phyloP scores from a whole-genome alignment of 23 red algal genomes.

The Gracilaria vermiculophylla region DNA sequence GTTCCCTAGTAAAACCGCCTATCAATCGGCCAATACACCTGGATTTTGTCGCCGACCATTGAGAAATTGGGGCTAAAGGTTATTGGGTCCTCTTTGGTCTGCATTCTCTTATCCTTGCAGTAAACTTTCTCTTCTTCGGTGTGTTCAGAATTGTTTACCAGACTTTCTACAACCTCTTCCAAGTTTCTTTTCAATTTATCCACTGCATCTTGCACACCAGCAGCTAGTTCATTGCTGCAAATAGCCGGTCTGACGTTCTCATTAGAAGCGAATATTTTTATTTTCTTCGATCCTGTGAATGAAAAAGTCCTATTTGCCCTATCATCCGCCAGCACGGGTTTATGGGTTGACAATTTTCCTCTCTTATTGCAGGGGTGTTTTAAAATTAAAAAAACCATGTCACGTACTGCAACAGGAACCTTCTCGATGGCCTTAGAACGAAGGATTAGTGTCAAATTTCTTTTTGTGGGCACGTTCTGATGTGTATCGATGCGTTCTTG shows the following conservation, averaged over 20 bases:
- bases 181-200: neutral
- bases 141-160: neutral
- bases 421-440: slow-evolving; percentile 7
- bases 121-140: neutral
- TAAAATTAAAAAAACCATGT: neutral
- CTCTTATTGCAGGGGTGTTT: neutral
- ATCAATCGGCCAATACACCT: neutral
- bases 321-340: neutral
- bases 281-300: neutral
- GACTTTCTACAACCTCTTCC: neutral
- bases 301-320: neutral
- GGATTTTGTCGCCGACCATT: neutral
- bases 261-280: neutral
- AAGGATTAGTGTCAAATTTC: slow-evolving; percentile 34
- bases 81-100: too few species aligned
- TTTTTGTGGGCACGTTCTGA: neutral
- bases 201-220: slow-evolving; percentile 15
- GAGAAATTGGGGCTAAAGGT: neutral
- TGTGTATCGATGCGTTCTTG: neutral
- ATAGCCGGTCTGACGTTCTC: neutral
- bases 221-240: neutral
- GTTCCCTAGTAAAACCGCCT: neutral
- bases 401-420: neutral
- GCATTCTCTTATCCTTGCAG: too few species aligned
- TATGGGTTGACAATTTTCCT: neutral